A percentile compares a stretch with the other conserved stretches of the same genome.
phyloP scores from a whole-genome alignment of 2,329 filamentous ascomycete genomes.

The Aureobasidium lini region DNA sequence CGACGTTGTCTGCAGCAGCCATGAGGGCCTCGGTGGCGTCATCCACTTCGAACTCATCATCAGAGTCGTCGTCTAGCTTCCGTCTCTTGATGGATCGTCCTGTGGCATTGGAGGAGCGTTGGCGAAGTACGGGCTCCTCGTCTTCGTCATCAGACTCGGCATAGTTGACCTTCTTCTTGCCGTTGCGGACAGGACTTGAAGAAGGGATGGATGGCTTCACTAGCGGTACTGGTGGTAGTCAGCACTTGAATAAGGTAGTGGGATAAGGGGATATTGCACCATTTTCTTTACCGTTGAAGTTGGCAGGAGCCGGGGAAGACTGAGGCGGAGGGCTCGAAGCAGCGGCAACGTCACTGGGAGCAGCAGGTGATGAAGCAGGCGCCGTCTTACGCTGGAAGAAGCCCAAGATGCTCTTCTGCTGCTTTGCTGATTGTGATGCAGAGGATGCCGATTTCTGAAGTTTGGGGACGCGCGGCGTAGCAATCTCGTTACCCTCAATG shows the following conservation, averaged over 20 bases:
- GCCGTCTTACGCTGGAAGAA: constrained; percentile 62
- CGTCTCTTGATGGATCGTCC: constrained; percentile 48
- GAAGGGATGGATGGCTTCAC: constrained; percentile 25
- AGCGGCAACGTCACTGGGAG: constrained; percentile 72
- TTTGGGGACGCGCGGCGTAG: constrained; percentile 34
- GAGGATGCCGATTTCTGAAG: constrained; percentile 41
- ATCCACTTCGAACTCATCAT: constrained; percentile 59
- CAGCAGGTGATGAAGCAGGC: constrained; percentile 34
- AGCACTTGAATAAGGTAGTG: constrained; percentile 29
- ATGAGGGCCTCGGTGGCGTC: constrained; percentile 49
- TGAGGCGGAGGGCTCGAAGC: constrained; percentile 59
- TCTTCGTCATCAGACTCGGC: constrained; percentile 75
- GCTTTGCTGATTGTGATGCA: constrained; percentile 40
- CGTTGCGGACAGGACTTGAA: constrained; percentile 76
- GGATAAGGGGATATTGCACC: constrained; percentile 33
- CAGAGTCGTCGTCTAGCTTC: constrained; percentile 56
- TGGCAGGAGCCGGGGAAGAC: constrained; percentile 46
- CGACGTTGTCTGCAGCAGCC: constrained; percentile 55
- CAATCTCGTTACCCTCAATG: constrained; percentile 41
- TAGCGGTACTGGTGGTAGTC: not conserved
- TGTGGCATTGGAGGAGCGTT: constrained; percentile 39
- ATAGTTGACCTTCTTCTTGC: constrained; percentile 66
- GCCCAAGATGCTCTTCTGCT: constrained; percentile 63
- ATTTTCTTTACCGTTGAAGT: constrained; percentile 47
- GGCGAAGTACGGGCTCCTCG: constrained; percentile 62